These are phyloP conservation scores for Leccinum colubrinum DNA, from an alignment of 1,284 basidiomycete genomes.

Conservation along the genomic window DNA sequence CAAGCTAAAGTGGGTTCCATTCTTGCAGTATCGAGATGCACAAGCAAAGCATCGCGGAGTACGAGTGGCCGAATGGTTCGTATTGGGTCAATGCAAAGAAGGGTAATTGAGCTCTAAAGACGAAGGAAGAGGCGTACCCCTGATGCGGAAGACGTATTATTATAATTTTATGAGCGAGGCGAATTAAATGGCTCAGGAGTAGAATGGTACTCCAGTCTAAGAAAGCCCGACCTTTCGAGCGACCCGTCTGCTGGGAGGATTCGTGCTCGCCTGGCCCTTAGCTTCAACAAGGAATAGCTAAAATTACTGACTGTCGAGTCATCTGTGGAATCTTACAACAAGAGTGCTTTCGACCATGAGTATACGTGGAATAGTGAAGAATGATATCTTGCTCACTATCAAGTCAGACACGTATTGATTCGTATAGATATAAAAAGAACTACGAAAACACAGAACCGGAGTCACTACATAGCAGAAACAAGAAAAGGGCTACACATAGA, in stretches of 20 bases:
- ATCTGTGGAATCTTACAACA: not conserved
- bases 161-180: not conserved
- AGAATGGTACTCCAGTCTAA: not conserved
- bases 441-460: conserved; percentile 8
- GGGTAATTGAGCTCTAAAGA: conserved; percentile 1
- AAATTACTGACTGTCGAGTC: not conserved
- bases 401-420: conserved; percentile 12
- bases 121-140: not conserved
- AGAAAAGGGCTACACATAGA: conserved; percentile 30
- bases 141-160: conserved; percentile 3
- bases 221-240: not conserved
- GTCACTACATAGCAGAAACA: conserved; percentile 29
- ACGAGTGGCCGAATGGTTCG: conserved; percentile 71
- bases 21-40: conserved; percentile 71
- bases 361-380: not conserved
- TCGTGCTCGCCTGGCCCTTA: no score
- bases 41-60: conserved; percentile 67
- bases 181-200: not conserved
- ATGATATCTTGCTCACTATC: conserved; percentile 7
- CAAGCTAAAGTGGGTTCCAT: not conserved
- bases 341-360: conserved; percentile 1
- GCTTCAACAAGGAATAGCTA: not conserved
- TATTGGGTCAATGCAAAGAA: conserved; percentile 54
- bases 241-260: not conserved
- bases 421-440: conserved; percentile 26